phyloP scores from a whole-genome alignment of 441 rosid genomes.

The Euphorbia schlechtendalii region DNA sequence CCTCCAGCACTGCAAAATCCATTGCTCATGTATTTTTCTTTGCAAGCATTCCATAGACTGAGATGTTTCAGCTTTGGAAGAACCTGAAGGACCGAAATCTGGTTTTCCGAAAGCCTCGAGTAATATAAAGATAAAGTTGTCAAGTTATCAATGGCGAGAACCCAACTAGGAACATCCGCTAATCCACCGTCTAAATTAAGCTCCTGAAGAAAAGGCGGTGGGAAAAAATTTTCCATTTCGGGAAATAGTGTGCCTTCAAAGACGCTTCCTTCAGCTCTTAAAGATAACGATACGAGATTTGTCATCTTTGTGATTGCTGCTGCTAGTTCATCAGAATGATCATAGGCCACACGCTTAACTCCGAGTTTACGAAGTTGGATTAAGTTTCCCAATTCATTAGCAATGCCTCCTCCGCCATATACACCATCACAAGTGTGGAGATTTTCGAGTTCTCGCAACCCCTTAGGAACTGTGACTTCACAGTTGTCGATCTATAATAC shows the following conservation, averaged over 20 bases:
- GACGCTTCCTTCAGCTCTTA: not conserved
- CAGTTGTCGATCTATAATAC: too few species aligned
- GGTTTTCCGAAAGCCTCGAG: constrained; percentile 10
- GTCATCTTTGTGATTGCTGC: constrained; percentile 14
- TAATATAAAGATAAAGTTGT: not conserved
- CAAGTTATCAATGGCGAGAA: constrained; percentile 16
- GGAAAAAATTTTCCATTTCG: constrained; percentile 10
- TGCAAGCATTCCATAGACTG: not conserved
- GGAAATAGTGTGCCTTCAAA: not conserved
- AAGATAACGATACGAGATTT: constrained; percentile 2
- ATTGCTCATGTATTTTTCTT: not conserved
- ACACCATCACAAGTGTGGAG: constrained; percentile 13
- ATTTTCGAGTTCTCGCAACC: constrained; percentile 8
- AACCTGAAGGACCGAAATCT: constrained; percentile 6
- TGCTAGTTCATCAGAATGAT: constrained; percentile 15
- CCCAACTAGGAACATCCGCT: constrained; percentile 16
- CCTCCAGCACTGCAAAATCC: constrained; percentile 15
- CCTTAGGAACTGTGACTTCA: constrained; percentile 15
- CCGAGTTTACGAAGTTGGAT: constrained; percentile 1
- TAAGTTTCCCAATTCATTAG: constrained; percentile 17
- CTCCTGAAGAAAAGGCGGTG: constrained; percentile 16
- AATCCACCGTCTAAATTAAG: not conserved
- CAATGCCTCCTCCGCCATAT: constrained; percentile 21
- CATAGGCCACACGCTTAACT: constrained; percentile 10
- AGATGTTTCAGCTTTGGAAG: constrained; percentile 17